Conservation (phyloP, 2,329 filamentous ascomycete genomes). For the Aspergillus sp. region DNA sequence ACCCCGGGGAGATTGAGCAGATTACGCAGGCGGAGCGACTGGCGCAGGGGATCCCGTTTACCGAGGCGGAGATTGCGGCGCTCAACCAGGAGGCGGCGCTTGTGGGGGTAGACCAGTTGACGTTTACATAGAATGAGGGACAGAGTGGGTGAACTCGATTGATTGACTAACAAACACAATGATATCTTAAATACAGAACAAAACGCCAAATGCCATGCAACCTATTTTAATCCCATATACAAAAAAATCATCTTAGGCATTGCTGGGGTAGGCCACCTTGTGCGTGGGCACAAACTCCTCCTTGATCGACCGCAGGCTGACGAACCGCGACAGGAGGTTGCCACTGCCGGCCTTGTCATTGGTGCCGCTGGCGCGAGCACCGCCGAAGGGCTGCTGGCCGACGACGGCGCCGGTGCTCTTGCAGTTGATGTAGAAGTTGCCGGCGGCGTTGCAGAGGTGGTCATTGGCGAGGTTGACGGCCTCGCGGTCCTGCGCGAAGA, state of each 20-base stretch:
- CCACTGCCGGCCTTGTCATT: slow-evolving; percentile 72
- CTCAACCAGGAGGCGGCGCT: slow-evolving; percentile 51
- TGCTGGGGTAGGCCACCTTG: slow-evolving; percentile 68
- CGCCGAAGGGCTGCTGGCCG: slow-evolving; percentile 71
- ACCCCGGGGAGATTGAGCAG: slow-evolving; percentile 59
- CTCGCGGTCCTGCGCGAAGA: slow-evolving; percentile 41
- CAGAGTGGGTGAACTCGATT: background rate
- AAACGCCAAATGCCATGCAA: too few relatives aligned
- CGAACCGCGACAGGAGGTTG: slow-evolving; percentile 64
- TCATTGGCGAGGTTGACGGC: slow-evolving; percentile 37
- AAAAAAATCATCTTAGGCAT: slow-evolving; percentile 52
- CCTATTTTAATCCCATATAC: background rate
- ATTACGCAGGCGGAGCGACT: slow-evolving; percentile 42
- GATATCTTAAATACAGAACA: too few relatives aligned
- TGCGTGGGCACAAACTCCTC: slow-evolving; percentile 69
- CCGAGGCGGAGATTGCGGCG: slow-evolving; percentile 48
- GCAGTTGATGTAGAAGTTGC: slow-evolving; percentile 46
- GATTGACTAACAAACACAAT: background rate
- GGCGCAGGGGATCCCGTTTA: slow-evolving; percentile 50
- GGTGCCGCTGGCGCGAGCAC: slow-evolving; percentile 66
- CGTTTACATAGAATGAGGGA: background rate
- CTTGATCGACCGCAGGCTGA: slow-evolving; percentile 67
- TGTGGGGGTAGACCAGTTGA: slow-evolving; percentile 32
- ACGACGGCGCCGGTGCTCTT: slow-evolving; percentile 68
- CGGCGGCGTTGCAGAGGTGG: slow-evolving; percentile 36